Evolutionary conservation across 768 basidiomycete species (phyloP).

Genomic region (Auricularia auricula-judae): DNA sequence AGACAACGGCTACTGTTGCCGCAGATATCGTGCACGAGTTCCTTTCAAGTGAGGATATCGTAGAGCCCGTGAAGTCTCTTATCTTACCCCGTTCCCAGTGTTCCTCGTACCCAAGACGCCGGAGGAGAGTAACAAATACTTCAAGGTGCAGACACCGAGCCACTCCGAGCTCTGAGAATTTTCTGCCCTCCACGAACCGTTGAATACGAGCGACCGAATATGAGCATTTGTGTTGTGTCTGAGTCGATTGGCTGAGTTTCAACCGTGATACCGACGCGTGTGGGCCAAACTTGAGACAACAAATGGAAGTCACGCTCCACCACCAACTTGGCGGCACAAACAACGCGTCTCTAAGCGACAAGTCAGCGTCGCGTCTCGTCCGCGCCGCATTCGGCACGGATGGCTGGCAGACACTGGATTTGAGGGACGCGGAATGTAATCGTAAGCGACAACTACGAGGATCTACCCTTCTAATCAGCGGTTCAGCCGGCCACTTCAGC

Average conservation of each 20-base stretch:
- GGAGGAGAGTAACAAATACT: not conserved
- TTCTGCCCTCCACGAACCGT: not conserved
- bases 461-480: not conserved
- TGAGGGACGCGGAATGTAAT: not conserved
- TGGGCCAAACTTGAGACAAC: not conserved
- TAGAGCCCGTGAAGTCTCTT: not conserved
- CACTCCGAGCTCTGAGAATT: not conserved
- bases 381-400: not conserved
- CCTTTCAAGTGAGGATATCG: slow-evolving; percentile 24
- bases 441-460: not conserved
- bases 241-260: no score
- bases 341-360: not conserved
- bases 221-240: no score
- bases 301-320: not conserved
- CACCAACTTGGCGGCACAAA: not conserved
- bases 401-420: not conserved
- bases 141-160: not conserved
- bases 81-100: not conserved
- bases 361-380: not conserved
- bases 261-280: not conserved
- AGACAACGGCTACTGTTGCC: slow-evolving; percentile 57
- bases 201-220: no score
- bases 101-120: not conserved
- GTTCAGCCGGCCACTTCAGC: not conserved
- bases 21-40: slow-evolving; percentile 63